phyloP scores from a whole-genome alignment of 2,329 filamentous ascomycete genomes.

The Diplocarpon rosae region DNA sequence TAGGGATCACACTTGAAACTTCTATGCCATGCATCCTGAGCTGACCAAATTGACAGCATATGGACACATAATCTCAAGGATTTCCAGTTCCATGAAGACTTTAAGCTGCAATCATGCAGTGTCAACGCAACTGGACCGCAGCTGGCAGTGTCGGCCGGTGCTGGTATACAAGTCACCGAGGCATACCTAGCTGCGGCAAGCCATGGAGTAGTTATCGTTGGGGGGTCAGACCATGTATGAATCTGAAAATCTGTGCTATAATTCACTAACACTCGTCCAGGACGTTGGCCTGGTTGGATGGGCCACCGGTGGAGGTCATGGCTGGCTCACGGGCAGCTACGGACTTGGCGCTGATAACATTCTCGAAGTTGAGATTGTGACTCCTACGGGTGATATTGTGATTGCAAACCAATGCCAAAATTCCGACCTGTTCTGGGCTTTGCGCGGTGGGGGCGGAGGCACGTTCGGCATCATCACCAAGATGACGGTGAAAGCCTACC shows the following conservation, averaged over 20 bases:
- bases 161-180: constrained; percentile 41
- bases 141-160: constrained; percentile 11
- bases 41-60: constrained; percentile 24
- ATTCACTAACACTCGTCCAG: too few relatives aligned
- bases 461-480: constrained; percentile 51
- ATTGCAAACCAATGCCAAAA: constrained; percentile 42
- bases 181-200: constrained; percentile 30
- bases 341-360: constrained; percentile 54
- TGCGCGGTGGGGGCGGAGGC: constrained; percentile 47
- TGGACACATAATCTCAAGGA: constrained; percentile 40
- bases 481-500: constrained; percentile 42
- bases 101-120: constrained; percentile 33
- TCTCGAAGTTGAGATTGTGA: constrained; percentile 46
- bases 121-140: constrained; percentile 34
- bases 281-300: constrained; percentile 44
- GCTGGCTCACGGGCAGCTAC: constrained; percentile 38
- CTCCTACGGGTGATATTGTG: constrained; percentile 38
- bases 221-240: constrained; percentile 40
- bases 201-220: constrained; percentile 42
- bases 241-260: too few relatives aligned
- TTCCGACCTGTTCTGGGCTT: constrained; percentile 52
- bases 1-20: neutral
- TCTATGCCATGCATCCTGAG: neutral
- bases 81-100: constrained; percentile 31
- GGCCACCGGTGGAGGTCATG: constrained; percentile 50